Conservation (phyloP, 495 filamentous ascomycete species). For the Hyaloscypha variabilis region DNA sequence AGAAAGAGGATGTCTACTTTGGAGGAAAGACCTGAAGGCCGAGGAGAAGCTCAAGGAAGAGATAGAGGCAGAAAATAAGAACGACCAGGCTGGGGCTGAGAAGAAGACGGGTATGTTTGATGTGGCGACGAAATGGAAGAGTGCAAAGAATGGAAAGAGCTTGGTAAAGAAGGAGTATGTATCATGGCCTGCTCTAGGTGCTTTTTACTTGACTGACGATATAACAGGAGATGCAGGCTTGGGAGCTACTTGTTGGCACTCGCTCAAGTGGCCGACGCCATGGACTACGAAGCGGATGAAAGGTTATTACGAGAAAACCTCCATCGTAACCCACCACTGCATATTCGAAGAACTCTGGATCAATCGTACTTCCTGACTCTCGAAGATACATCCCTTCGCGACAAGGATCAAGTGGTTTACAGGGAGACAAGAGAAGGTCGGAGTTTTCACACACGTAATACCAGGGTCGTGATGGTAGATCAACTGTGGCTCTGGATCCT, state of each 20-base stretch:
- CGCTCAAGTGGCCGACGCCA: slow-evolving; percentile 41
- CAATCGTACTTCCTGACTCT: slow-evolving; percentile 70
- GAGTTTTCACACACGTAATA: slow-evolving; percentile 6
- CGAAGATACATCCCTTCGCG: slow-evolving; percentile 57
- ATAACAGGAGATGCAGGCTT: slow-evolving; percentile 5
- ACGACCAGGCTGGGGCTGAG: background rate
- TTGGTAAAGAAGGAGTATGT: slow-evolving; percentile 6
- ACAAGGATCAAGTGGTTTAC: slow-evolving; percentile 71
- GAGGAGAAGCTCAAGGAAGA: background rate
- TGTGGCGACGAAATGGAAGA: slow-evolving; percentile 3
- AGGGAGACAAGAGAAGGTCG: slow-evolving; percentile 41
- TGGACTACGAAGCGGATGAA: slow-evolving; percentile 53
- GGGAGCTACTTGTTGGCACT: slow-evolving; percentile 37
- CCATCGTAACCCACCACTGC: slow-evolving; percentile 56
- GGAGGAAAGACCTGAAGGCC: background rate
- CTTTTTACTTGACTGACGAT: background rate
- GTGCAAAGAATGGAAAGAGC: background rate
- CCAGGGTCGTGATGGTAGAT: slow-evolving; percentile 75
- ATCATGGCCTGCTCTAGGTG: too few relatives aligned
- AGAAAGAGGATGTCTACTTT: slow-evolving; percentile 7
- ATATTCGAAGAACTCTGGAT: slow-evolving; percentile 70
- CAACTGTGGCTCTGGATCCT: slow-evolving; percentile 78
- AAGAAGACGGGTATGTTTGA: background rate
- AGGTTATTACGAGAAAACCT: slow-evolving; percentile 62
- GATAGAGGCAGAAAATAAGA: background rate